A percentile compares a stretch with the other conserved stretches of the same genome.
Conservation (phyloP, 2,329 filamentous ascomycete species). For the Penicillium aurantiogriseum region DNA sequence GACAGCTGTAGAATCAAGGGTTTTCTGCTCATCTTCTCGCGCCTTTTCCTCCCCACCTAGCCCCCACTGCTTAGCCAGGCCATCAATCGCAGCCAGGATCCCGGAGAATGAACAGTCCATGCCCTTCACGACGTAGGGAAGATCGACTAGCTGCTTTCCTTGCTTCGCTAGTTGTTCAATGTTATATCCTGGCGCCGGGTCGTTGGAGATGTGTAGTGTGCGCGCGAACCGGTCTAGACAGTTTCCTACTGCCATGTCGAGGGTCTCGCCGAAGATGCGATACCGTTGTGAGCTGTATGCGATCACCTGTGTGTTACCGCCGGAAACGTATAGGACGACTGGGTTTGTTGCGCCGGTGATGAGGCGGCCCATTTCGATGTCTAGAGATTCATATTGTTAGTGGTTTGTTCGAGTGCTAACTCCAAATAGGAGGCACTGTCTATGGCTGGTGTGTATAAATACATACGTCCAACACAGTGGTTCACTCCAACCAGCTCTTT, state of each 20-base stretch:
- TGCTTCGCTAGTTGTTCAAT: slow-evolving; percentile 90
- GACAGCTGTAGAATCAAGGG: slow-evolving; percentile 22
- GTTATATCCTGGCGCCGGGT: slow-evolving; percentile 95
- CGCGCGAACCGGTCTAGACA: slow-evolving; percentile 94
- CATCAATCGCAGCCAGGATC: slow-evolving; percentile 80
- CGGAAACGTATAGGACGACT: slow-evolving; percentile 91
- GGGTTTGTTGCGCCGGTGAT: slow-evolving; percentile 90
- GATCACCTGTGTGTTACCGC: slow-evolving; percentile 97
- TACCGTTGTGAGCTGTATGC: slow-evolving; percentile 93
- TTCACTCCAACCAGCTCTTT: slow-evolving; percentile 93
- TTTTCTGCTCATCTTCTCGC: slow-evolving; percentile 50
- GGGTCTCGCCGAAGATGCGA: slow-evolving; percentile 94
- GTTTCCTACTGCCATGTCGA: slow-evolving; percentile 97
- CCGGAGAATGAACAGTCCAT: slow-evolving; percentile 98
- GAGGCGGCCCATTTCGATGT: slow-evolving; percentile 96
- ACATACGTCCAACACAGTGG: slow-evolving; percentile 83
- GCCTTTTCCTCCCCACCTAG: slow-evolving; percentile 40
- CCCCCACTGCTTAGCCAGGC: slow-evolving; percentile 61
- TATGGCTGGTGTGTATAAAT: background rate
- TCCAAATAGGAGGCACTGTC: background rate
- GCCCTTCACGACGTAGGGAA: slow-evolving; percentile 95
- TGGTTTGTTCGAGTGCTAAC: background rate
- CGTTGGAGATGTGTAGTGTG: slow-evolving; percentile 86
- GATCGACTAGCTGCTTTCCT: slow-evolving; percentile 69
- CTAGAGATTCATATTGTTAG: slow-evolving; percentile 28